A percentile compares a stretch with the other conserved stretches of the same genome.
Conservation (phyloP, 2,329 filamentous ascomycete species). For the Hypoxylon sp. region DNA sequence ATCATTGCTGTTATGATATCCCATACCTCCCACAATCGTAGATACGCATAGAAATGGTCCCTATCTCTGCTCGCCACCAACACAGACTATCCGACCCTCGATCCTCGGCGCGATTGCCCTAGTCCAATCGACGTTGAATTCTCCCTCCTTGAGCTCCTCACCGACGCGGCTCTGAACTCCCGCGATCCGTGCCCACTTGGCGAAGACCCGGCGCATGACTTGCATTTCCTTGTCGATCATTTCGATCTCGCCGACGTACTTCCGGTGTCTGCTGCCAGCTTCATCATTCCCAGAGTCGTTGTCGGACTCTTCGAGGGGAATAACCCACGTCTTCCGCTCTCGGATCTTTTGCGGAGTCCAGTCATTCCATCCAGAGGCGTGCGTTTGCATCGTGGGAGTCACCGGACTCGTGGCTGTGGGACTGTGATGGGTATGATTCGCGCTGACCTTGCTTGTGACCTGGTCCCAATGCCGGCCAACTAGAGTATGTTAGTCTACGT, state of each 20-base stretch:
- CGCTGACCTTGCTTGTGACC: conserved; percentile 74
- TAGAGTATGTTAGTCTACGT: conserved; percentile 20
- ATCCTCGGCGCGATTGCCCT: conserved; percentile 82
- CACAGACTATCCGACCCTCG: conserved; percentile 78
- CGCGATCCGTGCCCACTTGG: conserved; percentile 80
- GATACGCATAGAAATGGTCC: no score
- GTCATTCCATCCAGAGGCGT: conserved; percentile 55
- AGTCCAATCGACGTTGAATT: conserved; percentile 81
- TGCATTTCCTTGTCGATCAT: conserved; percentile 70
- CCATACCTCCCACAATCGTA: neutral
- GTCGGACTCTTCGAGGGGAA: conserved; percentile 62
- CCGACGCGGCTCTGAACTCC: conserved; percentile 70
- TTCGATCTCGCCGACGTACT: conserved; percentile 58
- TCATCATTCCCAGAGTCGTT: conserved; percentile 55
- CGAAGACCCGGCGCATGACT: conserved; percentile 77
- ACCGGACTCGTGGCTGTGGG: conserved; percentile 52
- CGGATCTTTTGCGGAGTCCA: conserved; percentile 58
- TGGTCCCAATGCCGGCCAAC: conserved; percentile 75
- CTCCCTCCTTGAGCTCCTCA: conserved; percentile 71
- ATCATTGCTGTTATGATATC: conserved; percentile 10
- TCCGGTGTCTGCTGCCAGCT: conserved; percentile 49
- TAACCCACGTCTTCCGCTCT: conserved; percentile 53
- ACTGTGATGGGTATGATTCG: conserved; percentile 62
- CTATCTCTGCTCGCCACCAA: conserved; percentile 45
- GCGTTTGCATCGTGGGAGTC: conserved; percentile 30